Evolutionary conservation across 2,329 filamentous ascomycete genomes (phyloP).

Genomic region (Lecanicillium sp.): DNA sequence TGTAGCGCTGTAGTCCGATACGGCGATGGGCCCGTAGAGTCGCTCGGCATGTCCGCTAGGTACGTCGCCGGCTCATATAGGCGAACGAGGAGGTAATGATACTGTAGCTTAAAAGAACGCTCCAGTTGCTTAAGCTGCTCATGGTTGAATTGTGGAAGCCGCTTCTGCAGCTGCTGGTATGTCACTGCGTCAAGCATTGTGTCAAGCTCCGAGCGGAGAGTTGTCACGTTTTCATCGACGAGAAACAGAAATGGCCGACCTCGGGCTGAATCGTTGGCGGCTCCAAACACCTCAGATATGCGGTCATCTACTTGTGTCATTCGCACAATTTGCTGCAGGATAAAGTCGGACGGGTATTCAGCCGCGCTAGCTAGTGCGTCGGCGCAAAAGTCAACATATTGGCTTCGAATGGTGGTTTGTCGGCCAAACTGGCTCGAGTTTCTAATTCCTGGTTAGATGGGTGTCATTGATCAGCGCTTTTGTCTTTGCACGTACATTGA

Average conservation of each 20-base stretch:
- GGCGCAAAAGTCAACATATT: constrained; percentile 25
- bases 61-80: constrained; percentile 31
- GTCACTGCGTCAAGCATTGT: constrained; percentile 21
- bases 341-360: constrained; percentile 20
- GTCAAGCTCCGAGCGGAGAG: constrained; percentile 24
- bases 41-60: constrained; percentile 17
- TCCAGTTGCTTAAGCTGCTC: constrained; percentile 11
- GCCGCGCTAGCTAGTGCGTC: constrained; percentile 18
- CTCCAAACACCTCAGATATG: constrained; percentile 24
- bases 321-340: constrained; percentile 24
- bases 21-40: constrained; percentile 16
- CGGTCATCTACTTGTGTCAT: constrained; percentile 27
- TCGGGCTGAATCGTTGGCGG: constrained; percentile 18
- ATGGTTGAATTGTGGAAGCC: constrained; percentile 6
- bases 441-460: constrained; percentile 12
- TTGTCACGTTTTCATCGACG: constrained; percentile 22
- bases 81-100: constrained; percentile 27
- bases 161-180: constrained; percentile 13
- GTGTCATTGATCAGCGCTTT: neutral
- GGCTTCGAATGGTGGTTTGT: constrained; percentile 21
- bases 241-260: constrained; percentile 21
- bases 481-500: constrained; percentile 23
- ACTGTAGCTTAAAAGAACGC: constrained; percentile 20
- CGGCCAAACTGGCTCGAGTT: constrained; percentile 29
- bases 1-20: constrained; percentile 24